Evolutionary conservation across 169 alveolate species (phyloP).

Genomic region (Perkinsus marinus): DNA sequence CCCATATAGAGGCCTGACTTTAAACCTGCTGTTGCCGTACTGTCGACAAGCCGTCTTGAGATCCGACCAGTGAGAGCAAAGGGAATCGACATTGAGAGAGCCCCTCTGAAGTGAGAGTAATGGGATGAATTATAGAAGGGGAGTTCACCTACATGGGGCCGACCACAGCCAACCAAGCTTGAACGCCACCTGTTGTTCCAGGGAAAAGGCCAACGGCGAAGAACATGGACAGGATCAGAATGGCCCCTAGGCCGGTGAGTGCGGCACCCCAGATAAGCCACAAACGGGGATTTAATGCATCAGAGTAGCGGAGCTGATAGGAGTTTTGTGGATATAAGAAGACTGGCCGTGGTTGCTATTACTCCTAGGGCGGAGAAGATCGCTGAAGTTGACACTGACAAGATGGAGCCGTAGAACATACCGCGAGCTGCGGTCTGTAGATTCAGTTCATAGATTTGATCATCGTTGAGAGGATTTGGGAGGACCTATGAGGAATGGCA

Average conservation of each 20-base stretch:
- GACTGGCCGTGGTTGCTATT: not conserved
- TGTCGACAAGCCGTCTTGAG: not conserved
- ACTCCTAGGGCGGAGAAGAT: not conserved
- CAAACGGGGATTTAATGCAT: not conserved
- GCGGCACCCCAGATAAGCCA: not conserved
- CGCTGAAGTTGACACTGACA: not conserved
- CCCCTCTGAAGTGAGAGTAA: not conserved
- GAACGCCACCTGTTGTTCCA: not conserved
- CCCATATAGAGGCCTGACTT: not conserved
- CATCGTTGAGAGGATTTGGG: not conserved
- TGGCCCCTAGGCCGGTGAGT: not conserved
- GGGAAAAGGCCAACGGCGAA: not conserved
- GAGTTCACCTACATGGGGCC: not conserved
- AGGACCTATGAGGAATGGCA: not conserved
- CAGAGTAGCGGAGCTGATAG: not conserved
- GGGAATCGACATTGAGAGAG: not conserved
- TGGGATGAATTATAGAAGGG: not conserved
- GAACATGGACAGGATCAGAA: not conserved
- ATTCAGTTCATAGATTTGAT: not conserved
- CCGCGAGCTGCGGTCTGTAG: not conserved
- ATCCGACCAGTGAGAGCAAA: not conserved
- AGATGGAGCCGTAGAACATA: not conserved
- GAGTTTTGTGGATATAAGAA: not conserved
- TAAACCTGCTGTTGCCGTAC: not conserved
- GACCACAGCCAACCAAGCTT: not conserved